These are phyloP conservation scores for Clarireedia homoeocarpa DNA, from an alignment of 2,329 filamentous ascomycete species.

Conservation along the genomic window DNA sequence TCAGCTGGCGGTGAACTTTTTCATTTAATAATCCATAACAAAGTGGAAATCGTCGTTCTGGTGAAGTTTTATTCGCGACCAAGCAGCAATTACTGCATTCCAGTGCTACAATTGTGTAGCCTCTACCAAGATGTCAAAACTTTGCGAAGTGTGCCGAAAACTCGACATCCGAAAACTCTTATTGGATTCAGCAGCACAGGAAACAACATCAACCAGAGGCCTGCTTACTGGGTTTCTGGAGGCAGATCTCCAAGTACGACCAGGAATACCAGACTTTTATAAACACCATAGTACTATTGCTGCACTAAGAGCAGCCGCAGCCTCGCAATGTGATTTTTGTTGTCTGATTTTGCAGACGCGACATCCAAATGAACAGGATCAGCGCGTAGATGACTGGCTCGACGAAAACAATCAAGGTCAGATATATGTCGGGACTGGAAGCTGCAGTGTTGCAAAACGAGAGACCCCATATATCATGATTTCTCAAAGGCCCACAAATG, in stretches of 20 bases:
- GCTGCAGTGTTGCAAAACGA: slow-evolving; percentile 4
- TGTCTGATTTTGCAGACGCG: background rate
- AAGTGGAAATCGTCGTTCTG: too few relatives aligned
- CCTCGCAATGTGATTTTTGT: slow-evolving; percentile 1
- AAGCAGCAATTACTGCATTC: too few relatives aligned
- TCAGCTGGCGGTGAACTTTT: too few relatives aligned
- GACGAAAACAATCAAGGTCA: slow-evolving; percentile 2
- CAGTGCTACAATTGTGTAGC: background rate
- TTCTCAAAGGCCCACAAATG: slow-evolving; percentile 3
- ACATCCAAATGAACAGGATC: background rate
- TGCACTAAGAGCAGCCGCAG: background rate
- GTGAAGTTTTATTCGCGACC: too few relatives aligned
- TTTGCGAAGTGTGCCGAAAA: slow-evolving; percentile 1
- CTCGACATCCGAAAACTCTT: slow-evolving; percentile 2
- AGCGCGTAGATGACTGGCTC: background rate
- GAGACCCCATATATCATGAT: slow-evolving; percentile 4
- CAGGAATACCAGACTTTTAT: slow-evolving; percentile 5
- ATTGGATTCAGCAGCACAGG: slow-evolving; percentile 3
- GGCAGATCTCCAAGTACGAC: slow-evolving; percentile 3
- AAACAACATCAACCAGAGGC: background rate
- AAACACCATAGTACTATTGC: background rate
- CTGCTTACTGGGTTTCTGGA: slow-evolving; percentile 1
- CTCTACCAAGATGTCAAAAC: background rate
- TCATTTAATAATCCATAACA: too few relatives aligned
- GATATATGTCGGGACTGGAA: slow-evolving; percentile 8